phyloP scores from a whole-genome alignment of 352 stramenopile species.

The Phytophthora cactorum region DNA sequence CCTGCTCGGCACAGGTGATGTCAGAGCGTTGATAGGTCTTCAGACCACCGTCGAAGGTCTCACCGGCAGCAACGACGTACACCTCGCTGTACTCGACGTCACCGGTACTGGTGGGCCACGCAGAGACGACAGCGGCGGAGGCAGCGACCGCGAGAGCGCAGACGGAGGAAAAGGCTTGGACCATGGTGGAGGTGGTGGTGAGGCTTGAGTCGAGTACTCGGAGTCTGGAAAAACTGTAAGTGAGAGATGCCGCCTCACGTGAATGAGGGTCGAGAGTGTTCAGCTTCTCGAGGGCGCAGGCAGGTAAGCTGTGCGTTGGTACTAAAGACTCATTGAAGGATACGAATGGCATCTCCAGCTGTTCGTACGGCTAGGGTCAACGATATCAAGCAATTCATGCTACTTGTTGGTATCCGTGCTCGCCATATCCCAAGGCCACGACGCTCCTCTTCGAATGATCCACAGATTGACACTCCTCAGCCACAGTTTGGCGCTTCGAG shows the following conservation, averaged over 20 bases:
- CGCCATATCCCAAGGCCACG: slow-evolving; percentile 14
- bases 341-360: slow-evolving; percentile 19
- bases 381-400: slow-evolving; percentile 4
- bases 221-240: slow-evolving; percentile 23
- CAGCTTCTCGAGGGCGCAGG: background rate
- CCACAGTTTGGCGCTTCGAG: background rate
- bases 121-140: slow-evolving; percentile 12
- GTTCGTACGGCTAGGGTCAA: slow-evolving; percentile 17
- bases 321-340: slow-evolving; percentile 9
- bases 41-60: slow-evolving; percentile 37
- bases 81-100: slow-evolving; percentile 36
- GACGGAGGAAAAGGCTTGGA: slow-evolving; percentile 29
- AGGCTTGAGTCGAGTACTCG: slow-evolving; percentile 12
- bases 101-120: slow-evolving; percentile 39
- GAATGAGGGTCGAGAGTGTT: background rate
- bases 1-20: slow-evolving; percentile 38
- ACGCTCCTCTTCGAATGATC: slow-evolving; percentile 14
- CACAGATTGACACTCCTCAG: slow-evolving; percentile 1
- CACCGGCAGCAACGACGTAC: slow-evolving; percentile 39
- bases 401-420: slow-evolving; percentile 25
- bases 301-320: background rate
- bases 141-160: slow-evolving; percentile 14
- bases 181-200: slow-evolving; percentile 10
- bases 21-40: slow-evolving; percentile 54
- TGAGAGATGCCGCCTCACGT: slow-evolving; percentile 1